Percentiles rank a stretch among this genome's conserved stretches.
Evolutionary conservation across 176 grass and related monocot species (phyloP).

Genomic region (Oryza brachyantha): DNA sequence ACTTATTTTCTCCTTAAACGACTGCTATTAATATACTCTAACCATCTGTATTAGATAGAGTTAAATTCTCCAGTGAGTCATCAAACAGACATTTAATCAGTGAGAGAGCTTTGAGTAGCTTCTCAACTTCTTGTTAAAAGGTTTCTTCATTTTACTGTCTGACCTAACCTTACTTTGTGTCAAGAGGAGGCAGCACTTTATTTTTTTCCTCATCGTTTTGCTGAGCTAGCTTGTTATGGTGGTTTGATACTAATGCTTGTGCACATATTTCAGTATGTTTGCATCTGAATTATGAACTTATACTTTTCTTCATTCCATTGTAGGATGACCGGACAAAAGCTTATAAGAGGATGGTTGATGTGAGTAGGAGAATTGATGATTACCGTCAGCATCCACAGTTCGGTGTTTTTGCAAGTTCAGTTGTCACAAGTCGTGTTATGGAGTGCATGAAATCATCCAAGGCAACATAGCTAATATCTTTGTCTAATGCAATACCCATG

Average conservation of each 20-base stretch:
- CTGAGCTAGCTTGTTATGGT: not conserved
- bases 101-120: not conserved
- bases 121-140: not conserved
- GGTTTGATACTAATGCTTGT: constrained; percentile 11
- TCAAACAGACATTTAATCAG: constrained; percentile 18
- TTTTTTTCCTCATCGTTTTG: constrained; percentile 20
- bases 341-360: constrained; percentile 80
- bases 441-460: constrained; percentile 84
- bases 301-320: constrained; percentile 35
- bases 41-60: constrained; percentile 15
- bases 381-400: constrained; percentile 75
- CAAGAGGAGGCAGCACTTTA: constrained; percentile 11
- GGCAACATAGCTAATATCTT: constrained; percentile 40
- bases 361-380: constrained; percentile 69
- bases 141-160: not conserved
- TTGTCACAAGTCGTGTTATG: constrained; percentile 51
- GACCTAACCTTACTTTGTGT: constrained; percentile 9
- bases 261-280: constrained; percentile 4
- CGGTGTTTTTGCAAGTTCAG: constrained; percentile 66
- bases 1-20: constrained; percentile 8
- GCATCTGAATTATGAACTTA: constrained; percentile 22
- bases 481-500: constrained; percentile 9
- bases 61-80: constrained; percentile 25
- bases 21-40: not conserved
- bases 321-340: constrained; percentile 83